Evolutionary conservation across 176 grass and related monocot species (phyloP).

Genomic region (Microstegium vimineum): DNA sequence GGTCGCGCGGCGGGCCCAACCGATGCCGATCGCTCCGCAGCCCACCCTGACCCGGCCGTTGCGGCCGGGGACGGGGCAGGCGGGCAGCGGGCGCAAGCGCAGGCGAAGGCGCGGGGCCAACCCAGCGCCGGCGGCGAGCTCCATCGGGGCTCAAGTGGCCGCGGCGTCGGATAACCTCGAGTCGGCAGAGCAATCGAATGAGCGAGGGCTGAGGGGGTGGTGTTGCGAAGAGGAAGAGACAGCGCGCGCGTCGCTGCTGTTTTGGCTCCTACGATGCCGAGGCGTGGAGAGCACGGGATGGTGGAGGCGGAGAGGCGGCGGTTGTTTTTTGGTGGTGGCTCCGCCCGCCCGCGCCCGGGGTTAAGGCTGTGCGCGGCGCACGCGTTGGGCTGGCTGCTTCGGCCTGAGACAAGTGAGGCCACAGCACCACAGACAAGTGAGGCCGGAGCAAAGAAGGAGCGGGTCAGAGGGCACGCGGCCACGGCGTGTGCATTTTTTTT

Average conservation of each 20-base stretch:
- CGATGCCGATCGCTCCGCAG: not conserved
- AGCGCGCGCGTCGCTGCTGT: not conserved
- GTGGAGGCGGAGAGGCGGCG: not conserved
- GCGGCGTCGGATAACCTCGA: not conserved
- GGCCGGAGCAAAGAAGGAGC: too few species aligned
- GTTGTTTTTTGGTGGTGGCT: not conserved
- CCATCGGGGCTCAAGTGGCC: not conserved
- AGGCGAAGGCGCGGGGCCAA: not conserved
- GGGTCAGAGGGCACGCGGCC: not conserved
- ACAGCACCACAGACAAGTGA: too few species aligned
- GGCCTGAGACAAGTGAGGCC: too few species aligned
- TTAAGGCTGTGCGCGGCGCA: not conserved
- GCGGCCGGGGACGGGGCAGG: not conserved
- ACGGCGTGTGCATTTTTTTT: not conserved
- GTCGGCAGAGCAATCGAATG: not conserved
- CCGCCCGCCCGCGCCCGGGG: not conserved
- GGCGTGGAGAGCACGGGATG: not conserved
- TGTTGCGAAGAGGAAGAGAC: not conserved
- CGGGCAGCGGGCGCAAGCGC: not conserved
- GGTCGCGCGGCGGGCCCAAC: not conserved
- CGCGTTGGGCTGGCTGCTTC: not conserved
- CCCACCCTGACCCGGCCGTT: too few species aligned
- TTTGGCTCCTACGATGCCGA: not conserved
- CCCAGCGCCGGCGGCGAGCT: constrained; percentile 17
- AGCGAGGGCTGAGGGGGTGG: not conserved